Base-by-base conservation (phyloP, 2,329 filamentous ascomycete species). In the Colletotrichum kahawae region DNA sequence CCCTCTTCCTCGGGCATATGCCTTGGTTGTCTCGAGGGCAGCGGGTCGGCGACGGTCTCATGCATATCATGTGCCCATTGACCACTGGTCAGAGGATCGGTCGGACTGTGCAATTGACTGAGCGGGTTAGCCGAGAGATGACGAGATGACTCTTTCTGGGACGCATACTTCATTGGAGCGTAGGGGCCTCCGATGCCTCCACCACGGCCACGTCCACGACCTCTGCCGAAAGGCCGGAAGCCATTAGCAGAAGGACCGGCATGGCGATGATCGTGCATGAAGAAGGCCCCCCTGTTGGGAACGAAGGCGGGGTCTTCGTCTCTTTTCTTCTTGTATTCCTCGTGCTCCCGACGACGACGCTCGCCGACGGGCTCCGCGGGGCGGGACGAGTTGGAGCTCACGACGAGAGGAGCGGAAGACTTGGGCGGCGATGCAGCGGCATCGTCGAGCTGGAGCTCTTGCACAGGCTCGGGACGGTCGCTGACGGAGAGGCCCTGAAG, bases 11-110 rank as follows among this genome's bases (percentile, higher is more conserved):
- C 81, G 60, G 85, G 81, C 69, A 84, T 81, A 38, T 89, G 86
- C 76, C 87, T 84, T 72, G 86, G 85, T 64, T 84, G 85, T 72
- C 84, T 82, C 66, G 80, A 79, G 77, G 82, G 81, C 77, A 79
- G 74, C 38, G 88, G 87, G 77, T 90, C 86, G 77, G 85, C 85
- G n/a, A 92, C 87, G 13, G 85, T 90, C 78, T 98, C 95, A 84
- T 98, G 97, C 85, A 98, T 95, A 83, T 99, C 97, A 83, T 99
- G 97, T 78, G 95, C 92, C 97, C 97, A 98, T 59, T 91, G 93
- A 24, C 91, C 92, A 82, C 92, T 94, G 29, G 92, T 93, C 18
- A 92, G 91, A 74, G 91, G 92, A 80, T 94, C 91, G 43, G 87
- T 83, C 10, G 87, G 82, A 74, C 86, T 86, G 74, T 88, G 87